Evolutionary conservation across 345 rosid genomes (phyloP).

Genomic region (Physaria fendleri): DNA sequence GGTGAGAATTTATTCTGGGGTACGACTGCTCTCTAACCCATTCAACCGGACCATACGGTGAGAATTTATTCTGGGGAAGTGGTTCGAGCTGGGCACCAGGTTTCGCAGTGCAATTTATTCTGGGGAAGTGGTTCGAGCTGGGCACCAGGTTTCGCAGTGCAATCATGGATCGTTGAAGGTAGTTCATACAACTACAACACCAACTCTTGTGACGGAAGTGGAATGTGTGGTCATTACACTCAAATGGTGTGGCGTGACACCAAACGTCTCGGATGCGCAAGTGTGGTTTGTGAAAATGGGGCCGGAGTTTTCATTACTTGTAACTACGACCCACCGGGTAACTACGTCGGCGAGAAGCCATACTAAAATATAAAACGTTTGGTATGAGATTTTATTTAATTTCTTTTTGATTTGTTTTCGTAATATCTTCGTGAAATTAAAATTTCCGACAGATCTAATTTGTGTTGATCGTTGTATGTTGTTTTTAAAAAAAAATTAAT

Average conservation of each 20-base stretch:
- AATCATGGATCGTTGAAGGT: slow-evolving; percentile 66
- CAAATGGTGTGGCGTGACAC: slow-evolving; percentile 77
- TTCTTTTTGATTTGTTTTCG: slow-evolving; percentile 9
- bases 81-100: slow-evolving; percentile 63
- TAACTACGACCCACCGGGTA: slow-evolving; percentile 96
- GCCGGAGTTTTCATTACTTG: slow-evolving; percentile 79
- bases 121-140: slow-evolving; percentile 88
- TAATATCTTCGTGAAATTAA: slow-evolving; percentile 14
- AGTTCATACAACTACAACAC: slow-evolving; percentile 42
- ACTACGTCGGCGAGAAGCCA: slow-evolving; percentile 79
- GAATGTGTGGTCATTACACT: slow-evolving; percentile 87
- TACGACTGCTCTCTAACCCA: slow-evolving; percentile 62
- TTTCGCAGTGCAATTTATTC: slow-evolving; percentile 67
- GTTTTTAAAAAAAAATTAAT: neutral
- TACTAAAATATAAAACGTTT: slow-evolving; percentile 36
- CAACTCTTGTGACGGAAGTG: slow-evolving; percentile 47
- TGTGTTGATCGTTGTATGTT: slow-evolving; percentile 3
- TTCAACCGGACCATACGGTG: slow-evolving; percentile 80
- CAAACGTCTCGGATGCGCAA: slow-evolving; percentile 63
- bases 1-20: slow-evolving; percentile 95
- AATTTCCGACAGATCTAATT: slow-evolving; percentile 9
- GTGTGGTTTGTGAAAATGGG: slow-evolving; percentile 42
- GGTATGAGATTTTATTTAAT: neutral
- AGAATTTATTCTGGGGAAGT: slow-evolving; percentile 96
- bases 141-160: slow-evolving; percentile 61